Conservation (phyloP, 208 protist genomes). For the Trypanosoma theileri region DNA sequence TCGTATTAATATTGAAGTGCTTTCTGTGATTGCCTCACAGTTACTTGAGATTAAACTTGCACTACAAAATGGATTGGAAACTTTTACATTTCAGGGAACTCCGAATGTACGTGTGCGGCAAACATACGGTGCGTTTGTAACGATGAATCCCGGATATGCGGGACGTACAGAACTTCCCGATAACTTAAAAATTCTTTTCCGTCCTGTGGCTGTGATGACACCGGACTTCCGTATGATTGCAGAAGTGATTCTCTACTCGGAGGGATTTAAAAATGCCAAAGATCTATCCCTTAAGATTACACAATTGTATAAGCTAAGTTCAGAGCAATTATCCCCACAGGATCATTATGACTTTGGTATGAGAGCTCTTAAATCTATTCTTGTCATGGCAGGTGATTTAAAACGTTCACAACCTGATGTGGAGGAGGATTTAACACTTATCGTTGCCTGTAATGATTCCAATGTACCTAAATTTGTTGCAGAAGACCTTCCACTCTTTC, state of each 20-base stretch:
- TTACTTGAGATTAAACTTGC: constrained; percentile 96
- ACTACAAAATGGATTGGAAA: constrained; percentile 86
- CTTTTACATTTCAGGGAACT: constrained; percentile 95
- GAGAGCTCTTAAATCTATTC: constrained; percentile 98
- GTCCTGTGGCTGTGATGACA: constrained; percentile 98
- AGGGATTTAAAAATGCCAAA: constrained; percentile 96
- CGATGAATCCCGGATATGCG: constrained; percentile 99
- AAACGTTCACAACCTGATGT: constrained; percentile 96
- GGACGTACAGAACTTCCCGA: constrained; percentile 98
- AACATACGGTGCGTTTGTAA: constrained; percentile 98
- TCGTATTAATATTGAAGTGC: constrained; percentile 98
- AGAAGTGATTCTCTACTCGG: constrained; percentile 97
- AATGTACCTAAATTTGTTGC: constrained; percentile 99
- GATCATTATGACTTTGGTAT: constrained; percentile 99
- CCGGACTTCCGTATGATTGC: constrained; percentile 98
- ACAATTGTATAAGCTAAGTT: constrained; percentile 98
- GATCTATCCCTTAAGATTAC: constrained; percentile 97
- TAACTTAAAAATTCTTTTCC: constrained; percentile 98
- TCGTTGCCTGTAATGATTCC: constrained; percentile 96
- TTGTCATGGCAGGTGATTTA: constrained; percentile 97
- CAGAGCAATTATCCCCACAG: constrained; percentile 97
- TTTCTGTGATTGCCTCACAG: constrained; percentile 98
- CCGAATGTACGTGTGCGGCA: constrained; percentile 91
- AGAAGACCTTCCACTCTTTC: constrained; percentile 98
- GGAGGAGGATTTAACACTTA: constrained; percentile 97